These are phyloP conservation scores for Coemansia reversa DNA, from an alignment of 192 early-diverging fungal species.

Conservation along the genomic window DNA sequence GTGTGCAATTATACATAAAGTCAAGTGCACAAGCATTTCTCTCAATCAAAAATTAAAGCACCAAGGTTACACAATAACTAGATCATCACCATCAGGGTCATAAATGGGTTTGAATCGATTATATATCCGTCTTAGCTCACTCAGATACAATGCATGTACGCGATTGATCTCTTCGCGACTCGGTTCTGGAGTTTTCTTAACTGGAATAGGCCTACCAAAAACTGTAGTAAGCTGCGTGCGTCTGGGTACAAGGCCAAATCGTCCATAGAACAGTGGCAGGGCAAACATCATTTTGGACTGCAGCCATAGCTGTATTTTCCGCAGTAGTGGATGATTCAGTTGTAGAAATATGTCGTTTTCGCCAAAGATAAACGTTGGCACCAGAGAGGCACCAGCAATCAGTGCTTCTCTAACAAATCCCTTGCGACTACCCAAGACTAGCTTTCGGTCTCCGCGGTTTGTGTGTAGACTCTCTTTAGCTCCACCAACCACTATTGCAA, in stretches of 20 bases:
- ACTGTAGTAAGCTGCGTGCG: constrained; percentile 37
- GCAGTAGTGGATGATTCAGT: constrained; percentile 63
- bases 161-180: constrained; percentile 34
- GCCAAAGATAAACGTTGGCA: constrained; percentile 91
- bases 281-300: constrained; percentile 73
- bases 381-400: constrained; percentile 73
- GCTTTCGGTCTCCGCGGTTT: constrained; percentile 62
- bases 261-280: constrained; percentile 78
- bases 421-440: constrained; percentile 73
- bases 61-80: constrained; percentile 29
- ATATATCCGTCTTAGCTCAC: constrained; percentile 35
- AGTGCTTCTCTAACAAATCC: constrained; percentile 95
- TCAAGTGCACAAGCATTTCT: background rate
- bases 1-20: background rate
- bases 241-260: constrained; percentile 56
- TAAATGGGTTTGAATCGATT: constrained; percentile 46
- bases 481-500: constrained; percentile 89
- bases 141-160: constrained; percentile 38
- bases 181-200: constrained; percentile 28
- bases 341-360: constrained; percentile 91
- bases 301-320: constrained; percentile 66
- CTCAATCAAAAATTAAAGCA: background rate
- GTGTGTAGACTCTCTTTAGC: constrained; percentile 81
- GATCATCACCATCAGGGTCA: constrained; percentile 42
- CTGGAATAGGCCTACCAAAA: constrained; percentile 37